These are phyloP conservation scores for Clausena lansium DNA, from an alignment of 345 rosid genomes.

Conservation along the genomic window DNA sequence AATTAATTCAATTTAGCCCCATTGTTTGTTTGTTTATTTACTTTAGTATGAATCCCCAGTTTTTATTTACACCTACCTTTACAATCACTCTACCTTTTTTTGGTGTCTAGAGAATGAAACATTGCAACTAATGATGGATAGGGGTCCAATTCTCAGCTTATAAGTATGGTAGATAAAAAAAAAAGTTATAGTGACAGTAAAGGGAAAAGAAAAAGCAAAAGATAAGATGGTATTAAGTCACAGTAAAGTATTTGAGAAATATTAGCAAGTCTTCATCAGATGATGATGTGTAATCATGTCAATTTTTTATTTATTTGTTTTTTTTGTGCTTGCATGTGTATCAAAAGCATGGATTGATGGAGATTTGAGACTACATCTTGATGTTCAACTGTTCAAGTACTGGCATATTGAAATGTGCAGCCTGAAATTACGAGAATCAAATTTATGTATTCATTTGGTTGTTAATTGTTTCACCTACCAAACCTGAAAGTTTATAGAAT, in stretches of 20 bases:
- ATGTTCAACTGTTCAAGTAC: not conserved
- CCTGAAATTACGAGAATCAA: not conserved
- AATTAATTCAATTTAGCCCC: not conserved
- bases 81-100: slow-evolving; percentile 4
- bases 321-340: not conserved
- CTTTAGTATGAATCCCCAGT: not conserved
- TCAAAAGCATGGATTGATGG: not conserved
- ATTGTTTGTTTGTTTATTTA: not conserved
- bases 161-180: not conserved
- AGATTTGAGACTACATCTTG: not conserved
- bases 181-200: not conserved
- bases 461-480: not conserved
- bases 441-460: not conserved
- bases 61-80: not conserved
- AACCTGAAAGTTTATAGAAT: not conserved
- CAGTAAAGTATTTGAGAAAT: slow-evolving; percentile 1
- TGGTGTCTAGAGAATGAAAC: slow-evolving; percentile 8
- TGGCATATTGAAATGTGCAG: not conserved
- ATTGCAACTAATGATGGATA: slow-evolving; percentile 19
- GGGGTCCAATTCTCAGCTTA: not conserved
- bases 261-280: not conserved
- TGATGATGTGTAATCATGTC: not conserved
- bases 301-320: not conserved
- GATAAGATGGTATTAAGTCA: not conserved
- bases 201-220: not conserved